A percentile compares a stretch with the other conserved stretches of the same genome.
These are phyloP conservation scores for Stephania cephalantha DNA, from an alignment of 164 flowering plant species.

Conservation along the genomic window DNA sequence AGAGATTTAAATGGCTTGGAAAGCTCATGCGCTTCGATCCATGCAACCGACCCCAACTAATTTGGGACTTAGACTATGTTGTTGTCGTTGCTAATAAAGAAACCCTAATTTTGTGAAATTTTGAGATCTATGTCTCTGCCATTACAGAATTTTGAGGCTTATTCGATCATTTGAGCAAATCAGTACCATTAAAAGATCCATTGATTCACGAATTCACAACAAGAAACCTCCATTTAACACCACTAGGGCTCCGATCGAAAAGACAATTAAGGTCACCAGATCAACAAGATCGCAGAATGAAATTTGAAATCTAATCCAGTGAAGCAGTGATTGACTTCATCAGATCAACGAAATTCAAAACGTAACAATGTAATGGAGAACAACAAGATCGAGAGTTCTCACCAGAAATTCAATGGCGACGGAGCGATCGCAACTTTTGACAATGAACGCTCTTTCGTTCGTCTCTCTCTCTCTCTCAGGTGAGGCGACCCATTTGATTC, in stretches of 20 bases:
- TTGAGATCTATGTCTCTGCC: neutral
- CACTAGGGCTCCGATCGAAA: neutral
- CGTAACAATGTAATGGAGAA: no score
- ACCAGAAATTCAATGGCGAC: neutral
- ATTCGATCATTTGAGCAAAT: neutral
- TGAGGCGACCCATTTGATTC: neutral
- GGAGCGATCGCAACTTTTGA: neutral
- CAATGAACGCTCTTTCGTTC: neutral
- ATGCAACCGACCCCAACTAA: no score
- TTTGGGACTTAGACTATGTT: no score
- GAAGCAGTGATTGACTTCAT: no score
- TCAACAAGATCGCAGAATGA: neutral
- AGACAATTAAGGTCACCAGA: conserved; percentile 7
- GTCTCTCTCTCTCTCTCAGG: neutral
- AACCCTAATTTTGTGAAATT: neutral
- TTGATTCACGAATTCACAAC: neutral
- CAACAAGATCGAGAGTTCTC: neutral
- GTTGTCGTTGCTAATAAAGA: neutral
- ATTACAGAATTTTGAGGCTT: neutral
- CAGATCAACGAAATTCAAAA: neutral
- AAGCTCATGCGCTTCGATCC: no score
- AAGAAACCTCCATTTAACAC: conserved; percentile 7
- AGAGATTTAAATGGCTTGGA: no score
- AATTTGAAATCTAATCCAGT: no score
- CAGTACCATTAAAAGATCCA: neutral